Evolutionary conservation across 495 filamentous ascomycete species (phyloP).

Genomic region (Annulohypoxylon bovei): DNA sequence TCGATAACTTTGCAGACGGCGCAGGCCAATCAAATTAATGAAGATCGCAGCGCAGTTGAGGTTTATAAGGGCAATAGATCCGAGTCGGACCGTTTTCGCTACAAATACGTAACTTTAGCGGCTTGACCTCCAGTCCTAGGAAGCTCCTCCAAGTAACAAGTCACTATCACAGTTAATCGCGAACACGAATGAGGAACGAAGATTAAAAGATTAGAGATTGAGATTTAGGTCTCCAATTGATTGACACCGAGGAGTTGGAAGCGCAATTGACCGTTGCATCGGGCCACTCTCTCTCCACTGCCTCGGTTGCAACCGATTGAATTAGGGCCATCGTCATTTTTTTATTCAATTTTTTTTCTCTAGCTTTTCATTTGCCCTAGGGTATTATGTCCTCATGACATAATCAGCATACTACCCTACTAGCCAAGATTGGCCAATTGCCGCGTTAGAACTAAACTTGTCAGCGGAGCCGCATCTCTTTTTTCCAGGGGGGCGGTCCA

Average conservation of each 20-base stretch:
- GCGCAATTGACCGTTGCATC: background rate
- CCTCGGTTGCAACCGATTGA: background rate
- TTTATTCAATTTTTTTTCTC: background rate
- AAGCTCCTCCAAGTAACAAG: background rate
- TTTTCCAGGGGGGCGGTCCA: conserved; percentile 4
- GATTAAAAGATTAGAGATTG: background rate
- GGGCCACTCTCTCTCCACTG: background rate
- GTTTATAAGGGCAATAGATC: conserved; percentile 20
- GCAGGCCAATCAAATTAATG: conserved; percentile 20
- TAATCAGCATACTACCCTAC: background rate
- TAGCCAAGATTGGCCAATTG: conserved; percentile 25
- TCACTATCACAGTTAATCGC: background rate
- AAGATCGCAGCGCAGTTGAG: background rate
- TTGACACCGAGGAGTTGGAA: conserved; percentile 15
- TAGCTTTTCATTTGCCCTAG: conserved; percentile 1
- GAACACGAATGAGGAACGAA: background rate
- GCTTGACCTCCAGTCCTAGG: conserved; percentile 5
- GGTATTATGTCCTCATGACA: background rate
- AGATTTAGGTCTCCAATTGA: background rate
- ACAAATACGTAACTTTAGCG: background rate
- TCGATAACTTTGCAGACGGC: conserved; percentile 28
- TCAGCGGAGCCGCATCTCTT: conserved; percentile 37
- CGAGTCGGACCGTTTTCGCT: conserved; percentile 39
- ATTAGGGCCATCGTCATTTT: background rate
- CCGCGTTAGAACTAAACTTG: conserved; percentile 7